A percentile compares a stretch with the other conserved stretches of the same genome.
Conservation (phyloP, 2,329 filamentous ascomycete genomes). For the Penicillium palitans region DNA sequence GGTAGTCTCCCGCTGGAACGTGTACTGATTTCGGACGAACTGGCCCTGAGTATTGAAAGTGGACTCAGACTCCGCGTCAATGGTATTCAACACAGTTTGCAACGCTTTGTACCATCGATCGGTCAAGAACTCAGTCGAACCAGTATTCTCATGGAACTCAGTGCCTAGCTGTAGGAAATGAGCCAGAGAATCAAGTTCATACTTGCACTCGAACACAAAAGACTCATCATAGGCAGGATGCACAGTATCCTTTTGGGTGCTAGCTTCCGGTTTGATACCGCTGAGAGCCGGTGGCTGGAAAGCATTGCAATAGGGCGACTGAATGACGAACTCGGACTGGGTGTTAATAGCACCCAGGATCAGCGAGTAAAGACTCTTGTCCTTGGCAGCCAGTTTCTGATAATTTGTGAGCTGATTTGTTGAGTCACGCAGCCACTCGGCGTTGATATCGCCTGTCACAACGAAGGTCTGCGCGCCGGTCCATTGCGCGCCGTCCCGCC, state of each 20-base stretch:
- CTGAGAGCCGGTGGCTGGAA: constrained; percentile 93
- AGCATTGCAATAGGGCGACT: constrained; percentile 95
- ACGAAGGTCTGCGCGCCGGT: constrained; percentile 86
- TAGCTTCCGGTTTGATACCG: constrained; percentile 67
- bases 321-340: constrained; percentile 90
- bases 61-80: constrained; percentile 74
- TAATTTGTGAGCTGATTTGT: constrained; percentile 94
- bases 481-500: constrained; percentile 65
- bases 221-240: constrained; percentile 82
- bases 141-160: constrained; percentile 79
- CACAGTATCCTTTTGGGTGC: constrained; percentile 79
- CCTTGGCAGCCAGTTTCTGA: constrained; percentile 77
- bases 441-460: constrained; percentile 89
- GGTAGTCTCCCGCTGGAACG: constrained; percentile 78
- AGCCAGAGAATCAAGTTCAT: constrained; percentile 92
- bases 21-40: constrained; percentile 75
- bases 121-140: constrained; percentile 75
- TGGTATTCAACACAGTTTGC: constrained; percentile 68
- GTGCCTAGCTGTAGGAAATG: constrained; percentile 85
- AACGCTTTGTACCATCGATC: constrained; percentile 77
- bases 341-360: constrained; percentile 95
- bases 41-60: constrained; percentile 73
- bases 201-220: constrained; percentile 96
- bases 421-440: constrained; percentile 88
- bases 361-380: constrained; percentile 72